Evolutionary conservation across 352 stramenopile genomes (phyloP), one percentile per base, ranked within the genome.

Genomic region (Pseudoperonospora humuli): DNA sequence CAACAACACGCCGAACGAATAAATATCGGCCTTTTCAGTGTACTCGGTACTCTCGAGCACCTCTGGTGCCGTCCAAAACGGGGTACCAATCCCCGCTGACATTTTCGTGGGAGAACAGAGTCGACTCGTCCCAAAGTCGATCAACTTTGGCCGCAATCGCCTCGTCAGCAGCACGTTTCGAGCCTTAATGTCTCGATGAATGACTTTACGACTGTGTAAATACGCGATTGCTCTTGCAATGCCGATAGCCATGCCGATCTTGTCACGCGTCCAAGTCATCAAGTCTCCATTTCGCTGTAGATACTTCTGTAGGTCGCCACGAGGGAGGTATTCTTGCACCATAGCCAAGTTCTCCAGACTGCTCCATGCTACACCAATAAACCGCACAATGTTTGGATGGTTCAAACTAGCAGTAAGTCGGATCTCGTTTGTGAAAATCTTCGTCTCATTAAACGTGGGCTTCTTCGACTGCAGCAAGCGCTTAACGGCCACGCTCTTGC

Each of bases 171-270:
- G 49, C 27, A 91, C 74, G 46, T 91, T 91, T 35, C 75, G 61
- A 13, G 78, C 69, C 41, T 91, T 91, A 42, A 91, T 68, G 37
- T 91, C 78, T 19, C 78, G 75, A 34, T 91, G 75, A 45, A 91
- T 83, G 43, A 91, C 48, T 9, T 50, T 19, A 2, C 45, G 56
- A 13, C 18, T 45, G 49, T 79, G 67, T 15, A 79, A 26, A 41
- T 79, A 75, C 18, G 50, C 20, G 29, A 79, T 42, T 1, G 50
- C 67, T 19, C 39, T 41, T 0, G 49, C 67, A 18, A 79, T 57
- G 18, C 55, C 69, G 17, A 73, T 27, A 1, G 69, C 69, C 27
- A 76, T 53, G 15, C 40, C 35, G 9, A 62, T 61, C 43, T 76
- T 80, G 37, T 76, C 63, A 2, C 26, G 5, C 3, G 44, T 39